These are phyloP conservation scores for Neolentinus lepideus DNA, from an alignment of 1,284 basidiomycete genomes.

Conservation along the genomic window DNA sequence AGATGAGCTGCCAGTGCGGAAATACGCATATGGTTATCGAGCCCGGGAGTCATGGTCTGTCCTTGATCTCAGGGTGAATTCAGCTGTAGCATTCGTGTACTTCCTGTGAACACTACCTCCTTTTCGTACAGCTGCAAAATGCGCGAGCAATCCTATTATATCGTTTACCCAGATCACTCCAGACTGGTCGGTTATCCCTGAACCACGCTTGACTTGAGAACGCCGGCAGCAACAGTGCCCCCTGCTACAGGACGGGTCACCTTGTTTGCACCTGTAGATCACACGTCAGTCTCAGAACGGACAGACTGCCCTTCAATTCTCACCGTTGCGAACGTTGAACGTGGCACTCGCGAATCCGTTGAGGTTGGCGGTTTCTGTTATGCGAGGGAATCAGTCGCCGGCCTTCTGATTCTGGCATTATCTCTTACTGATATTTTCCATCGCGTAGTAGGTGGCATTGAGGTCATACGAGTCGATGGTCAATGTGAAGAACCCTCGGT, in stretches of 20 bases:
- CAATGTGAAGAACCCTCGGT: constrained; percentile 57
- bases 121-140: too few relatives aligned
- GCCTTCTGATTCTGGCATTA: constrained; percentile 13
- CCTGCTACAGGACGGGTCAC: constrained; percentile 50
- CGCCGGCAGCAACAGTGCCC: constrained; percentile 35
- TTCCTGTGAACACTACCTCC: too few relatives aligned
- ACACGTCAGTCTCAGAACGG: not conserved
- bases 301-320: constrained; percentile 6
- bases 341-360: constrained; percentile 40
- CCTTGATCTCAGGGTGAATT: too few relatives aligned
- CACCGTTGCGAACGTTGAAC: constrained; percentile 36
- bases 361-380: constrained; percentile 31
- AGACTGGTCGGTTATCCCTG: too few relatives aligned
- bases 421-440: constrained; percentile 39
- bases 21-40: too few relatives aligned
- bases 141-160: too few relatives aligned
- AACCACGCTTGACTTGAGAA: constrained; percentile 6
- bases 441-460: constrained; percentile 54
- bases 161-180: too few relatives aligned
- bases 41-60: too few relatives aligned
- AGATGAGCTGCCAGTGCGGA: too few relatives aligned
- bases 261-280: constrained; percentile 36
- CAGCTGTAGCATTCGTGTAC: too few relatives aligned
- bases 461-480: constrained; percentile 35
- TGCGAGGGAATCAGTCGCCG: constrained; percentile 18